These are phyloP conservation scores for Sporothrix protearum DNA, from an alignment of 2,329 filamentous ascomycete species.

Conservation along the genomic window DNA sequence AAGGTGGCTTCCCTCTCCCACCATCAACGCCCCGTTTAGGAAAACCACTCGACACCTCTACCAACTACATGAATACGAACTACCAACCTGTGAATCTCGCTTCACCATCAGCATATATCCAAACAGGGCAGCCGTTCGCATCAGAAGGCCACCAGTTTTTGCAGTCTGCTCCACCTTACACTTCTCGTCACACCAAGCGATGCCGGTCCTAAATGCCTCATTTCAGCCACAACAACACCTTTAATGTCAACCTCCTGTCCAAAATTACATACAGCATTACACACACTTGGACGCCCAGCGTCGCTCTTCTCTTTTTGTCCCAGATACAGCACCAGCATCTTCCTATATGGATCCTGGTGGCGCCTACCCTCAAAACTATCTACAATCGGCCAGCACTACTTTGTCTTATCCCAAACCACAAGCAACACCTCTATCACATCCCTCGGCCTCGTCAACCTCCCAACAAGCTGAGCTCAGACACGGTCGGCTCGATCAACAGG, in stretches of 20 bases:
- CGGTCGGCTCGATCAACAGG: too few relatives aligned
- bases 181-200: too few relatives aligned
- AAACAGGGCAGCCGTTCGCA: too few relatives aligned
- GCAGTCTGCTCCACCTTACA: too few relatives aligned
- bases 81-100: too few relatives aligned
- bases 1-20: not conserved
- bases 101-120: too few relatives aligned
- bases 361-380: not conserved
- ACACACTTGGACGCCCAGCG: too few relatives aligned
- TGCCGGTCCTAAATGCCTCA: too few relatives aligned
- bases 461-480: not conserved
- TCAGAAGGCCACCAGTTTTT: too few relatives aligned
- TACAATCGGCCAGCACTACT: not conserved
- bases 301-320: not conserved
- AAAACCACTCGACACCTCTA: not conserved
- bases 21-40: not conserved
- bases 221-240: too few relatives aligned
- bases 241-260: too few relatives aligned
- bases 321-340: not conserved
- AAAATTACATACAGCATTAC: not conserved
- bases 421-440: not conserved
- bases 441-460: not conserved
- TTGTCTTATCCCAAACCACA: not conserved
- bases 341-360: not conserved
- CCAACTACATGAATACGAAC: not conserved